Conservation (phyloP, 495 filamentous ascomycete genomes). For the Alectoria sarmentosa region DNA sequence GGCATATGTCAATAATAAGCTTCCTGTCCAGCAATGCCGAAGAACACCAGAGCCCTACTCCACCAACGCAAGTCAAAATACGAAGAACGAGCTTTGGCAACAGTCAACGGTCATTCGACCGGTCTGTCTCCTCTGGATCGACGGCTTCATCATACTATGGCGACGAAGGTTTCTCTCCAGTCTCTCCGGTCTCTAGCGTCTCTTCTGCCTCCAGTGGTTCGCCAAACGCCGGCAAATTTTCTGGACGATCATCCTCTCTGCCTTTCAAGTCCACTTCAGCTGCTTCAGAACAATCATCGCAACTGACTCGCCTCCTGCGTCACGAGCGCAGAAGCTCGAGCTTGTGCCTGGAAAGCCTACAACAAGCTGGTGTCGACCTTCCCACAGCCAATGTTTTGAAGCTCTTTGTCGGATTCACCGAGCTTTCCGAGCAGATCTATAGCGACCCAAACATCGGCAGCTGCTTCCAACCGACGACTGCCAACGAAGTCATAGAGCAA, state of each 20-base stretch:
- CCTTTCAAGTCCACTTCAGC: background rate
- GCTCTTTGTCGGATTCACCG: constrained; percentile 13
- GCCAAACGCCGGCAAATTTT: constrained; percentile 1
- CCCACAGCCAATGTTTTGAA: constrained; percentile 10
- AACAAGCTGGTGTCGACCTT: constrained; percentile 7
- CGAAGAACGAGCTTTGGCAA: constrained; percentile 10
- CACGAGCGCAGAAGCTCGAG: constrained; percentile 18
- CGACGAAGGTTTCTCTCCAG: constrained; percentile 17
- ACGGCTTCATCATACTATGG: constrained; percentile 15
- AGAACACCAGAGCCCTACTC: background rate
- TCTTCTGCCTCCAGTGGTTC: constrained; percentile 16
- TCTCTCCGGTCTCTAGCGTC: constrained; percentile 18
- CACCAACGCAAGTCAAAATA: background rate
- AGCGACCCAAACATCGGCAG: constrained; percentile 20
- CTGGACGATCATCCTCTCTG: background rate
- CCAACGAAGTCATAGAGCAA: constrained; percentile 18
- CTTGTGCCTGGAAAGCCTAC: constrained; percentile 16
- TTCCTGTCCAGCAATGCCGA: constrained; percentile 20
- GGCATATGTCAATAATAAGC: constrained; percentile 20
- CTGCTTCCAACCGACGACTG: constrained; percentile 16
- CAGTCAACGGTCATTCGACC: background rate
- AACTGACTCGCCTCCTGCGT: constrained; percentile 17
- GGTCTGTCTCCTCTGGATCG: constrained; percentile 20
- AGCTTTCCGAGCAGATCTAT: constrained; percentile 12
- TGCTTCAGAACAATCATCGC: constrained; percentile 11